Evolutionary conservation across 2,329 filamentous ascomycete genomes (phyloP), one percentile per base, ranked within the genome.

Genomic region (Phialophora tarda): DNA sequence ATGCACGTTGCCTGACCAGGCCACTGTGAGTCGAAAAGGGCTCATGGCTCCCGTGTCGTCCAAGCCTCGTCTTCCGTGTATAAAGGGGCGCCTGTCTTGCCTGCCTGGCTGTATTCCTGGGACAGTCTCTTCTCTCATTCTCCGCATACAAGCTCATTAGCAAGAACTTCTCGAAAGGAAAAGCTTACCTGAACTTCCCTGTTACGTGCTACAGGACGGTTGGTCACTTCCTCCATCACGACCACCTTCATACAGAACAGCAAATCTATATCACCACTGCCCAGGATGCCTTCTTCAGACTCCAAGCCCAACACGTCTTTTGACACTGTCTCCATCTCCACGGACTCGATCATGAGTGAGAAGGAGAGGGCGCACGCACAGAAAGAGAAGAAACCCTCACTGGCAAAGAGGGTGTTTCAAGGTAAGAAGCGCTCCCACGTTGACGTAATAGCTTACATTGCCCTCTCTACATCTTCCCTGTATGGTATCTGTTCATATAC

Each of bases 281-380:
- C 14, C 44, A 59, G 51, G 26, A 67, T 67, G 65, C 14, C 60
- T 50, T 61, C 65, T 41, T 61, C 65, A 30, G 48, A 67, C 28
- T 44, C 48, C 14, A 67, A 67, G 26, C 24, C 48, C 30, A 53
- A 64, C 11, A 38, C n/a, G 38, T 63, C 65, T 2, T 67, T 64
- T 23, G 65, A 67, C 61, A 38, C 61, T 11, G 50, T 57, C 41
- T 67, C 65, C 30, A 64, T 64, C 44, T 67, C 65, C 41, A 64
- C 64, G 3, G 56, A 59, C 23, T 67, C 65, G 4, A 48, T 67
- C 61, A 61, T 63, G 60, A 67, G 60, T 30, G 56, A 67, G 17
- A 67, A 67, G 56, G 65, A 67, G 24, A 47, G 38, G 12, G 65
- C 65, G 3, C 60, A 63, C 5, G 24, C 47, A n/a, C 41, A 64